Percentiles rank a stretch among this genome's conserved stretches.
Conservation (phyloP, 2,329 filamentous ascomycete genomes). For the Podosphaera aphanis region DNA sequence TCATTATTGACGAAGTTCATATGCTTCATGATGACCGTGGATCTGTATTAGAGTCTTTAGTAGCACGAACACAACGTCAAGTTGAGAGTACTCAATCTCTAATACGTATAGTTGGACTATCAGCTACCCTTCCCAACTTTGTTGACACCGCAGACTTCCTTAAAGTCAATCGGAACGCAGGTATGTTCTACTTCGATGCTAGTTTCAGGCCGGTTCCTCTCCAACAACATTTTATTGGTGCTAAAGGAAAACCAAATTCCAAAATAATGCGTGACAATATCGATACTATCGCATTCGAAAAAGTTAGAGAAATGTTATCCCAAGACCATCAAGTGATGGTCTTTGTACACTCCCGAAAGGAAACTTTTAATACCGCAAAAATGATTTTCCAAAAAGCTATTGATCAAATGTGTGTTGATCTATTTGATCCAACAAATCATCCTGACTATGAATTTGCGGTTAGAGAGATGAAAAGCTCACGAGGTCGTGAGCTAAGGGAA, state of each 20-base stretch:
- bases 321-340: slow-evolving; percentile 96
- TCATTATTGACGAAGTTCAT: slow-evolving; percentile 97
- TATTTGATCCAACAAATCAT: slow-evolving; percentile 63
- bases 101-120: slow-evolving; percentile 87
- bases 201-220: slow-evolving; percentile 91
- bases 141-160: slow-evolving; percentile 92
- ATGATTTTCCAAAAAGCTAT: slow-evolving; percentile 68
- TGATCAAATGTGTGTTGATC: slow-evolving; percentile 53
- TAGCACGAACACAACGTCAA: slow-evolving; percentile 82
- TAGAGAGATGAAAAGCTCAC: slow-evolving; percentile 65
- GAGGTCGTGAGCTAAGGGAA: slow-evolving; percentile 69
- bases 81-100: slow-evolving; percentile 95
- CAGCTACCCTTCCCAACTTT: slow-evolving; percentile 88
- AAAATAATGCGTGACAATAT: slow-evolving; percentile 73
- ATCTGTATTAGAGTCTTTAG: slow-evolving; percentile 83
- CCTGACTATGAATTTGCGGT: slow-evolving; percentile 60
- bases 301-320: slow-evolving; percentile 80
- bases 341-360: slow-evolving; percentile 89
- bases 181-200: slow-evolving; percentile 87
- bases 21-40: slow-evolving; percentile 98
- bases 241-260: slow-evolving; percentile 69
- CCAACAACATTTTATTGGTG: slow-evolving; percentile 91
- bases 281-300: slow-evolving; percentile 72
- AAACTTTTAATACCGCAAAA: slow-evolving; percentile 72
- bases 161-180: slow-evolving; percentile 79